Conservation (phyloP, 768 basidiomycete species). For the Amylocystis lapponica region DNA sequence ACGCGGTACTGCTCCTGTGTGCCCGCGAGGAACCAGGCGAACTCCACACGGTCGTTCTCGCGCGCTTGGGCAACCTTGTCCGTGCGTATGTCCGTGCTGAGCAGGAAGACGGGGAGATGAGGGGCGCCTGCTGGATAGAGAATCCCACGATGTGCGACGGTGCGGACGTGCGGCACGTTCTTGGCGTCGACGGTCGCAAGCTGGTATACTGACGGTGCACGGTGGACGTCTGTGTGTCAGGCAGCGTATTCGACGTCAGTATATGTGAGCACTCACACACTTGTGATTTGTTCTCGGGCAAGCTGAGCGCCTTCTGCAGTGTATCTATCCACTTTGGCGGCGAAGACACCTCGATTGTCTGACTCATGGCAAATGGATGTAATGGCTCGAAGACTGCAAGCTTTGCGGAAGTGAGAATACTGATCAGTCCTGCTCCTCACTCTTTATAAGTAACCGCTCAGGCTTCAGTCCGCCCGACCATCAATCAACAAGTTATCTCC, state of each 20-base stretch:
- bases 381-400: no score
- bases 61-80: constrained; percentile 62
- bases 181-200: constrained; percentile 47
- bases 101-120: constrained; percentile 53
- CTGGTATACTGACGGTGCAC: constrained; percentile 43
- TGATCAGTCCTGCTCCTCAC: no score
- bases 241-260: no score
- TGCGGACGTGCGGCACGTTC: constrained; percentile 54
- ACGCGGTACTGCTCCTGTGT: constrained; percentile 73
- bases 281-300: constrained; percentile 19
- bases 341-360: no score
- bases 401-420: no score
- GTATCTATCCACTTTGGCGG: constrained; percentile 25
- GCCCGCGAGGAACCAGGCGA: constrained; percentile 70
- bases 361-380: no score
- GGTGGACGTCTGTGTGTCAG: no score
- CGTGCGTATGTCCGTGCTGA: constrained; percentile 67
- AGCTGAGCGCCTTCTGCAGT: constrained; percentile 19
- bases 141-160: constrained; percentile 57
- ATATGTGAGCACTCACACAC: constrained; percentile 9
- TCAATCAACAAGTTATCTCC: no score
- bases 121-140: constrained; percentile 39
- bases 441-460: no score
- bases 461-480: no score
- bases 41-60: constrained; percentile 44